Evolutionary conservation across 2,329 filamentous ascomycete species (phyloP).

Genomic region (Cryphonectria naterciae): DNA sequence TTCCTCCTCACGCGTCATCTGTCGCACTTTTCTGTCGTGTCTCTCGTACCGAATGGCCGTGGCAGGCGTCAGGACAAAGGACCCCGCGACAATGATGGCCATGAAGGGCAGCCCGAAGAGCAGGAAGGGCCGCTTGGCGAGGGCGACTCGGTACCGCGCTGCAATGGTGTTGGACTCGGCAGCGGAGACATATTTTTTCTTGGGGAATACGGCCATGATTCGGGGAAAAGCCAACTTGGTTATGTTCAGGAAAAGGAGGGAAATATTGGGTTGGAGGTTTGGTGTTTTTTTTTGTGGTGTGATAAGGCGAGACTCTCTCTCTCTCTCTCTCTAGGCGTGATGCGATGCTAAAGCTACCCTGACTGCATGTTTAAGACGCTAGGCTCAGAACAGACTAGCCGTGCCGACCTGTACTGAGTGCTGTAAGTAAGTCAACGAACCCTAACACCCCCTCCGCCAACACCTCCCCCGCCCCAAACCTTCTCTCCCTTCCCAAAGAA

Average conservation of each 20-base stretch:
- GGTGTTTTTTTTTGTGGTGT: not conserved
- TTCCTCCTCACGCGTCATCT: conserved; percentile 84
- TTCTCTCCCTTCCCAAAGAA: too few species aligned
- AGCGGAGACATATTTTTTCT: conserved; percentile 71
- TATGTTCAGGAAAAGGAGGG: not conserved
- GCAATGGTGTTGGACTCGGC: conserved; percentile 71
- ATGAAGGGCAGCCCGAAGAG: conserved; percentile 96
- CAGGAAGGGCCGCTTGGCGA: conserved; percentile 82
- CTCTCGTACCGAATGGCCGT: conserved; percentile 93
- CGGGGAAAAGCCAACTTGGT: not conserved
- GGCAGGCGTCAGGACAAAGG: conserved; percentile 91
- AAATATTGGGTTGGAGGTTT: not conserved
- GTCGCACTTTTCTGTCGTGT: conserved; percentile 85
- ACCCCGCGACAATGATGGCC: conserved; percentile 84
- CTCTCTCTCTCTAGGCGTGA: not conserved
- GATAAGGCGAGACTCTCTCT: not conserved
- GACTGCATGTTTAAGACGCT: not conserved
- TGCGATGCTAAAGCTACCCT: not conserved
- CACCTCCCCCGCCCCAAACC: too few species aligned
- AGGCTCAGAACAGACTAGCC: not conserved
- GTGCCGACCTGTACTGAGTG: too few species aligned
- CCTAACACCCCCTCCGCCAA: too few species aligned
- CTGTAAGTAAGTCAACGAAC: too few species aligned
- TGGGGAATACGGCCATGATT: conserved; percentile 66
- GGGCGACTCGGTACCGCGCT: conserved; percentile 73